Base-by-base conservation (phyloP, 1,284 basidiomycete genomes). In the Moesziomyces antarcticus region DNA sequence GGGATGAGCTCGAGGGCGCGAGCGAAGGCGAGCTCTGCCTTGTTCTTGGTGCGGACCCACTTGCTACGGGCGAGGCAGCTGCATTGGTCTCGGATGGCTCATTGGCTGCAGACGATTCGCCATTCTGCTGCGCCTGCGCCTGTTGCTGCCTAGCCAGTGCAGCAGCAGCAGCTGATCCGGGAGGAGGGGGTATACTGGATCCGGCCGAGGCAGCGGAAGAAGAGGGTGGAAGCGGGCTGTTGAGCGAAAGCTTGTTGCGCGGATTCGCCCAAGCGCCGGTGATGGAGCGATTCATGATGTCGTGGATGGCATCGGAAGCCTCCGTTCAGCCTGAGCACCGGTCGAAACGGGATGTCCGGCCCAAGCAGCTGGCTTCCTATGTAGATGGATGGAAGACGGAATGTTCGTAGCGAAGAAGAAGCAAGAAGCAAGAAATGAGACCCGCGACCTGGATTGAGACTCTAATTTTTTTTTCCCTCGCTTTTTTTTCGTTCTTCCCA, bases 281-380 rank as follows among this genome's bases (percentile, higher is more conserved):
- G 52, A 82, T 82, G 48, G 75, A 76, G 49, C 69, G 71, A 45
- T 82, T 82, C 80, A 82, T 82, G 42, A 27, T 57, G 60, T 43
- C 21, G 10, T 50, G 41, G 44, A 10, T 52, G 56, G 25, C 69
- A 72, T 66, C 55, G 63, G 67, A 64, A 40, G 52, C 41, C 43
- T 33, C 35, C 53, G 18, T 62, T 45, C 27, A 18, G 47, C 43
- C 37, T 30, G 25, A 44, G 33, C 51, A 20, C 50, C 33, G 40
- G 41, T 30, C 35, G 35, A 37, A 16, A 43, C 14, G 41, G 30
- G 16, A 14, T 30, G 14, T 46, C 22, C 24, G 13, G 22, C 20
- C 43, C 20, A 14, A 22, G 43, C 20, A 14, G 20, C 11, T 22
- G 21, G 20, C 18, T 20, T 13, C 21, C n/a, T 8, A 11, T 30